These are phyloP conservation scores for Cyberlindnera amylophila DNA, from an alignment of 805 yeast species.

Conservation along the genomic window DNA sequence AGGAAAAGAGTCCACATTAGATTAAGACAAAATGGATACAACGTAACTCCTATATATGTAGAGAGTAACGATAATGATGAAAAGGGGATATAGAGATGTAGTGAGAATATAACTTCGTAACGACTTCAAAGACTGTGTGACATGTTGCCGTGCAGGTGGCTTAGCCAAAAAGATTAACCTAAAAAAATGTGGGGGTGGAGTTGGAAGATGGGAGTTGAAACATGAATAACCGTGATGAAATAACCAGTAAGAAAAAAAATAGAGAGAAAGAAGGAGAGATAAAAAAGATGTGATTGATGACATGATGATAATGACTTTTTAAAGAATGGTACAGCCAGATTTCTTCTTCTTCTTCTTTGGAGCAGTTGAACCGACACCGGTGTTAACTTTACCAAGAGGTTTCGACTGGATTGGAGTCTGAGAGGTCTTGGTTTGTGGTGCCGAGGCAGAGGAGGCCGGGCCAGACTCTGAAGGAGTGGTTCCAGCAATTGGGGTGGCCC, in stretches of 20 bases:
- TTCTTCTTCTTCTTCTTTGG: slow-evolving; percentile 28
- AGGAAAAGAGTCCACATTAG: neutral
- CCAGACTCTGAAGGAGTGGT: neutral
- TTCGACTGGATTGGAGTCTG: slow-evolving; percentile 10
- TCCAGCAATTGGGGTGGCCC: slow-evolving; percentile 1
- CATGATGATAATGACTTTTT: neutral
- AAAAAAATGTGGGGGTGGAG: too few relatives aligned
- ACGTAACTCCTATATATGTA: neutral
- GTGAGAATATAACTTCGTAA: neutral
- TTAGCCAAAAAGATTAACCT: neutral
- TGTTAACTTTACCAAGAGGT: slow-evolving; percentile 18
- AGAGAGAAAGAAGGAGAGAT: too few relatives aligned
- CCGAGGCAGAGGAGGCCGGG: neutral
- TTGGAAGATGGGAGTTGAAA: neutral
- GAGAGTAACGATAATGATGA: neutral
- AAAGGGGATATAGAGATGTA: neutral
- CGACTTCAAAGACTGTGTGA: too few relatives aligned
- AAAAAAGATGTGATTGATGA: neutral
- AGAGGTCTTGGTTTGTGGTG: neutral
- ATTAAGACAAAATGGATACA: neutral
- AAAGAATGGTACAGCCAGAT: slow-evolving; percentile 25
- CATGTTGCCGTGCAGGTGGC: too few relatives aligned
- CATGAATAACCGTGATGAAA: neutral
- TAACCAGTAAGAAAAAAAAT: too few relatives aligned
- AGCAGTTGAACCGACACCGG: neutral